Evolutionary conservation across 257 asterid genomes (phyloP).

Genomic region (Przewalskia tangutica): DNA sequence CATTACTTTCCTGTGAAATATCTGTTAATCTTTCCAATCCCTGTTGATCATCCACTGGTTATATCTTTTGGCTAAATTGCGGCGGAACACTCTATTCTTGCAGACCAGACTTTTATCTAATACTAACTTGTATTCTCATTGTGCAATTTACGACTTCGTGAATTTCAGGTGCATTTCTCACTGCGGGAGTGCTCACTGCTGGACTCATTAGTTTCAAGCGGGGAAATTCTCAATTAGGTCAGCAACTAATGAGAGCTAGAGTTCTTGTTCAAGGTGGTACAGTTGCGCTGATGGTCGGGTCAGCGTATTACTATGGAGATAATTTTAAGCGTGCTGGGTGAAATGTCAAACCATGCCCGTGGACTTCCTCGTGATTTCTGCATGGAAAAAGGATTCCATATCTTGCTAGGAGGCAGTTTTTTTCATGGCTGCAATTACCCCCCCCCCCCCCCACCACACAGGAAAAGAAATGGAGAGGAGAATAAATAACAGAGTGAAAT

Average conservation of each 20-base stretch:
- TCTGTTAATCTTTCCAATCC: neutral
- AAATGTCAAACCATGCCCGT: neutral
- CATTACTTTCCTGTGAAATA: neutral
- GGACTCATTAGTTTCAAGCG: constrained; percentile 79
- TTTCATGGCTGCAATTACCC: neutral
- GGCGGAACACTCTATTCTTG: neutral
- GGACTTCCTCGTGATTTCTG: neutral
- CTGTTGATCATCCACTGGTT: neutral
- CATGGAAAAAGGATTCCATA: neutral
- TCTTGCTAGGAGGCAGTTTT: neutral
- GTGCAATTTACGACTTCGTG: neutral
- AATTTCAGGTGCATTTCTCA: constrained; percentile 72
- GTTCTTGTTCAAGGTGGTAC: constrained; percentile 98
- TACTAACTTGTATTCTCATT: neutral
- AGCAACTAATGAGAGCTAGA: constrained; percentile 94
- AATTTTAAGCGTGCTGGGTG: constrained; percentile 18
- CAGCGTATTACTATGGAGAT: constrained; percentile 85
- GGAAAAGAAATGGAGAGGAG: neutral
- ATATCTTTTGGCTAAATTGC: neutral
- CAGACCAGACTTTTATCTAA: neutral
- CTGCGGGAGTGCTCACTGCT: constrained; percentile 92
- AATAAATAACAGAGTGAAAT: neutral
- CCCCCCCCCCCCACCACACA: neutral
- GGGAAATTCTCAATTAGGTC: constrained; percentile 81
- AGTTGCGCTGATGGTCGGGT: constrained; percentile 90